Percentiles rank a stretch among this genome's conserved stretches.
phyloP scores from a whole-genome alignment of 345 rosid genomes.

The Rhizophora apiculata region DNA sequence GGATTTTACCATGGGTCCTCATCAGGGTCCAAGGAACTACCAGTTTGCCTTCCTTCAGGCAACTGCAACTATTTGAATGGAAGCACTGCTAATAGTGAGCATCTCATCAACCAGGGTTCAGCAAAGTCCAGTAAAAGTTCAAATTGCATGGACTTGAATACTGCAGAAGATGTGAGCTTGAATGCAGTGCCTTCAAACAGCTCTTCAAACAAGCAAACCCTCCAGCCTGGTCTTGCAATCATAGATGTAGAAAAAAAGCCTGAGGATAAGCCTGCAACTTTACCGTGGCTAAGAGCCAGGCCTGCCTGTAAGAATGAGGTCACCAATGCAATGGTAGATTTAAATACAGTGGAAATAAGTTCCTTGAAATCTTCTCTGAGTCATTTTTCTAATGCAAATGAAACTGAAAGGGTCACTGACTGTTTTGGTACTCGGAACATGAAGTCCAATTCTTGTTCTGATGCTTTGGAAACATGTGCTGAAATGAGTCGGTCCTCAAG shows the following conservation, averaged over 20 bases:
- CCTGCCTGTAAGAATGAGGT: slow-evolving; percentile 35
- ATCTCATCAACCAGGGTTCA: slow-evolving; percentile 24
- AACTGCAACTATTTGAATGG: slow-evolving; percentile 32
- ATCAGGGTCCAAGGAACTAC: slow-evolving; percentile 47
- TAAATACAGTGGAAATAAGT: slow-evolving; percentile 32
- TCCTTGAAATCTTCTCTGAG: slow-evolving; percentile 17
- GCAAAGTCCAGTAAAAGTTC: slow-evolving; percentile 29
- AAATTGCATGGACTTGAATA: slow-evolving; percentile 28
- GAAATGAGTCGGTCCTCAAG: slow-evolving; percentile 32
- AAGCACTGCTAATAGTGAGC: slow-evolving; percentile 31
- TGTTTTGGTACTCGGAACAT: slow-evolving; percentile 33
- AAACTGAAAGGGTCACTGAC: no score
- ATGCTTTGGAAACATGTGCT: slow-evolving; percentile 30
- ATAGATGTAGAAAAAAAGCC: slow-evolving; percentile 45
- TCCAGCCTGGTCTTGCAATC: slow-evolving; percentile 30
- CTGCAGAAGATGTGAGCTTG: slow-evolving; percentile 43
- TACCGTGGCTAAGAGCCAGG: slow-evolving; percentile 70
- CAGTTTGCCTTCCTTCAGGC: slow-evolving; percentile 20
- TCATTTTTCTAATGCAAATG: no score
- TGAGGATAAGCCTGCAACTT: slow-evolving; percentile 36
- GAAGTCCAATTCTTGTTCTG: slow-evolving; percentile 41
- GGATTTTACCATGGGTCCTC: slow-evolving; percentile 52
- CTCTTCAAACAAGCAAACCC: slow-evolving; percentile 34
- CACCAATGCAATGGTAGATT: slow-evolving; percentile 38
- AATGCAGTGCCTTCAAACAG: slow-evolving; percentile 43